These are phyloP conservation scores for Raffaelea ambrosiae DNA, from an alignment of 2,329 filamentous ascomycete genomes.

Conservation along the genomic window DNA sequence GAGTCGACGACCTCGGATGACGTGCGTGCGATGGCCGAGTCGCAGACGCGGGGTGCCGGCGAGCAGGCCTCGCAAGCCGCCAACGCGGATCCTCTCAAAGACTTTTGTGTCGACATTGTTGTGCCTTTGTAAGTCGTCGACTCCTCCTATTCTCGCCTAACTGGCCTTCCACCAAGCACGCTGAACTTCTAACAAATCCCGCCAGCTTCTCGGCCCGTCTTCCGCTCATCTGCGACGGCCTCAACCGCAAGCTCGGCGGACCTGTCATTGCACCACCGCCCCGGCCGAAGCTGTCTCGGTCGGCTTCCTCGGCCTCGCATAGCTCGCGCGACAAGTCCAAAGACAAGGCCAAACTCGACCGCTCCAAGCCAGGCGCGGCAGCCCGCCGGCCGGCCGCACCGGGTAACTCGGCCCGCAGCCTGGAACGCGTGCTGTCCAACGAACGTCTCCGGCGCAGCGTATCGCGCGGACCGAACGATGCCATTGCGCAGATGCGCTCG, in stretches of 20 bases:
- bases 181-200: too few relatives aligned
- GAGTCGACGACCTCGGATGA: slow-evolving; percentile 63
- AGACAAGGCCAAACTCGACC: too few relatives aligned
- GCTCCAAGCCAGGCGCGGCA: slow-evolving; percentile 38
- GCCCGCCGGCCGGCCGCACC: slow-evolving; percentile 25
- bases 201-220: slow-evolving; percentile 67
- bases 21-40: slow-evolving; percentile 39
- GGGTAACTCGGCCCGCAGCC: slow-evolving; percentile 32
- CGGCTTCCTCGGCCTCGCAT: background rate
- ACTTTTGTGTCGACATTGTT: slow-evolving; percentile 75
- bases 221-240: slow-evolving; percentile 59
- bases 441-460: slow-evolving; percentile 48
- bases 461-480: slow-evolving; percentile 47
- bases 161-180: too few relatives aligned
- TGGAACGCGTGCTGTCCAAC: slow-evolving; percentile 56
- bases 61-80: slow-evolving; percentile 15
- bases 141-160: background rate
- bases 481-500: slow-evolving; percentile 58
- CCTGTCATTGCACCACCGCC: slow-evolving; percentile 50
- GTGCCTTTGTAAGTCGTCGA: slow-evolving; percentile 58
- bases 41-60: slow-evolving; percentile 27
- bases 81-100: slow-evolving; percentile 55
- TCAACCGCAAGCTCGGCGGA: slow-evolving; percentile 70
- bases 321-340: too few relatives aligned
- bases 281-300: slow-evolving; percentile 30